These are phyloP conservation scores for Nymphaea colorata DNA, from an alignment of 164 flowering plant species.

Conservation along the genomic window DNA sequence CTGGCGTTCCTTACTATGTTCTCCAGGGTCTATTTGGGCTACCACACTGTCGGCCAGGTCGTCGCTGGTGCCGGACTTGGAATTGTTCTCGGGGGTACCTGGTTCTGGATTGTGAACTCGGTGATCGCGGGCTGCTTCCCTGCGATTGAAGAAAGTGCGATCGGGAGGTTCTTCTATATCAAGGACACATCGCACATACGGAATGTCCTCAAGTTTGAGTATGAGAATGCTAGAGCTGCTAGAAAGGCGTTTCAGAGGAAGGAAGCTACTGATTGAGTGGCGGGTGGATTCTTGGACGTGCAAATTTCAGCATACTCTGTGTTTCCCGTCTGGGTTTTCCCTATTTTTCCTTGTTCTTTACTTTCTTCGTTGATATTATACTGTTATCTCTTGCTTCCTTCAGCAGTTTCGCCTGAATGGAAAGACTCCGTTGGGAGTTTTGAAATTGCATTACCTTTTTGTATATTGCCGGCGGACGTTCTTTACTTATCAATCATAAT, in stretches of 20 bases:
- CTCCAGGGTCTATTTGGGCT: constrained; percentile 94
- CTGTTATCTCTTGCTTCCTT: no score
- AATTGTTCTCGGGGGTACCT: constrained; percentile 37
- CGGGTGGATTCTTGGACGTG: not conserved
- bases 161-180: constrained; percentile 66
- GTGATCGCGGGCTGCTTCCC: constrained; percentile 34
- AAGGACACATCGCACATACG: constrained; percentile 88
- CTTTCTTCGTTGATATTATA: no score
- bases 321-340: no score
- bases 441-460: no score
- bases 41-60: constrained; percentile 84
- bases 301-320: not conserved
- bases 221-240: constrained; percentile 77
- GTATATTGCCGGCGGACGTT: no score
- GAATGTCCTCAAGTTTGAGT: constrained; percentile 83
- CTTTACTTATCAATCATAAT: no score
- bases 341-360: no score
- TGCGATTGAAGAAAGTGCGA: constrained; percentile 62
- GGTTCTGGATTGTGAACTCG: constrained; percentile 76
- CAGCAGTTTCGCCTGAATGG: no score
- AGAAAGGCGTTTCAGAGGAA: constrained; percentile 21
- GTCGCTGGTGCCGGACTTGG: constrained; percentile 81
- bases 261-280: not conserved
- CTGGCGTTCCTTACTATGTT: constrained; percentile 64
- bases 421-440: no score